Conservation (phyloP, 2,329 filamentous ascomycete genomes). For the Stachybotrys elegans region DNA sequence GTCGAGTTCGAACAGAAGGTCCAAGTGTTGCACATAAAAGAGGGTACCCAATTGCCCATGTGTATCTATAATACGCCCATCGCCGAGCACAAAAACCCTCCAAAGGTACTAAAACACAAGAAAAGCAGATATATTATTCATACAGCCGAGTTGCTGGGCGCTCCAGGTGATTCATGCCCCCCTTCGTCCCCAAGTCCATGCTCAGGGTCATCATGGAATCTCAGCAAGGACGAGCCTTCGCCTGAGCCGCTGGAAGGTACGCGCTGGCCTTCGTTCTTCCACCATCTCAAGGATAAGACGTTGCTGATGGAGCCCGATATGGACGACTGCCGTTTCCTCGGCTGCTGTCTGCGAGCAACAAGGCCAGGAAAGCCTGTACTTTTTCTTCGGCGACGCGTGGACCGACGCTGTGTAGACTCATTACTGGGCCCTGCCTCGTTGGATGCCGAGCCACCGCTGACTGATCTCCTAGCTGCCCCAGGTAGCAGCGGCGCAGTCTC, state of each 20-base stretch:
- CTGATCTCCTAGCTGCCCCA: constrained; percentile 22
- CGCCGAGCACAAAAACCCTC: constrained; percentile 5
- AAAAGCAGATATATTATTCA: constrained; percentile 11
- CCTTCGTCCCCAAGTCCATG: not conserved
- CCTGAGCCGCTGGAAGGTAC: not conserved
- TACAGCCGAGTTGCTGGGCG: constrained; percentile 20
- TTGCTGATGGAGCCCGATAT: constrained; percentile 47
- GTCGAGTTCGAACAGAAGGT: too few relatives aligned
- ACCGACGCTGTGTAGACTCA: constrained; percentile 23
- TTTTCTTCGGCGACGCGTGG: constrained; percentile 43
- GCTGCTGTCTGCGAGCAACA: constrained; percentile 40
- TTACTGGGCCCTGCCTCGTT: constrained; percentile 23
- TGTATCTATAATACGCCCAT: constrained; percentile 7
- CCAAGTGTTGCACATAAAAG: too few relatives aligned
- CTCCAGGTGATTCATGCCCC: not conserved
- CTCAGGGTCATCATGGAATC: constrained; percentile 7
- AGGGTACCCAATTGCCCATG: constrained; percentile 3
- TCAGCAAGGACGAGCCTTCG: not conserved
- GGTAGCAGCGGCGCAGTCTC: constrained; percentile 36
- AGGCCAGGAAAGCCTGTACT: constrained; percentile 61
- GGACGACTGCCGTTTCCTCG: constrained; percentile 31
- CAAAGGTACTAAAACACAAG: constrained; percentile 2
- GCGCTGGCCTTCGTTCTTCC: constrained; percentile 19
- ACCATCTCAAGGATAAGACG: constrained; percentile 54
- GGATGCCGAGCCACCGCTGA: constrained; percentile 20